Conservation (phyloP, 805 yeast species). For the Candida sithepensis region DNA sequence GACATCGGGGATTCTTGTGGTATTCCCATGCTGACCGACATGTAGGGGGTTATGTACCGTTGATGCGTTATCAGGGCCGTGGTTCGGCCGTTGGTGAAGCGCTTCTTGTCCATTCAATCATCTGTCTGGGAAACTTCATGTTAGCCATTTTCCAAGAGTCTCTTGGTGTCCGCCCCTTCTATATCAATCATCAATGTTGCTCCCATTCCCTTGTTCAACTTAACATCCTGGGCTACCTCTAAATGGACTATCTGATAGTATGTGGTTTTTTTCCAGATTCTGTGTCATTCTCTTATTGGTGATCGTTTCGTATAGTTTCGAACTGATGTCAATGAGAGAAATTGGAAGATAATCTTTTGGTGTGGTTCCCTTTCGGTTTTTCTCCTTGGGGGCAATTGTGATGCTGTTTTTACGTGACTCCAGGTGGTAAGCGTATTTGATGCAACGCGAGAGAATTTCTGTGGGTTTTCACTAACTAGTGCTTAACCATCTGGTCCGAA, state of each 20-base stretch:
- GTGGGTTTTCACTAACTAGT: no score
- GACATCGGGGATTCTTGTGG: no score
- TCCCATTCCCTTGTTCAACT: not conserved
- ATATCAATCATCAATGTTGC: not conserved
- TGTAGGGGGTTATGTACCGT: no score
- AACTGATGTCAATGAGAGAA: constrained; percentile 6
- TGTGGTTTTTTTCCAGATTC: not conserved
- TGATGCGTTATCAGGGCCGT: not conserved
- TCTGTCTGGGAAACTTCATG: not conserved
- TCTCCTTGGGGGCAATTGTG: not conserved
- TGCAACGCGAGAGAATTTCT: no score
- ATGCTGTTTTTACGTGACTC: no score
- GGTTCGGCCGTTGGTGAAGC: not conserved
- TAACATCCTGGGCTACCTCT: not conserved
- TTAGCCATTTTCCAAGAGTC: not conserved
- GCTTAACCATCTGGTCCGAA: no score
- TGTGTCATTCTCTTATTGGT: not conserved
- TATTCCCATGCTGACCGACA: no score
- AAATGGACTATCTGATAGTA: not conserved
- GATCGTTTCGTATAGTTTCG: constrained; percentile 1
- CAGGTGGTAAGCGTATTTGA: no score
- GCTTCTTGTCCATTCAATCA: not conserved
- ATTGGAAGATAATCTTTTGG: not conserved
- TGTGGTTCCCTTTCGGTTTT: not conserved
- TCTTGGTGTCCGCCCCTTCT: not conserved